Percentiles rank a stretch among this genome's conserved stretches.
Conservation (phyloP, 2,329 filamentous ascomycete genomes). For the Calonectria pteridis region DNA sequence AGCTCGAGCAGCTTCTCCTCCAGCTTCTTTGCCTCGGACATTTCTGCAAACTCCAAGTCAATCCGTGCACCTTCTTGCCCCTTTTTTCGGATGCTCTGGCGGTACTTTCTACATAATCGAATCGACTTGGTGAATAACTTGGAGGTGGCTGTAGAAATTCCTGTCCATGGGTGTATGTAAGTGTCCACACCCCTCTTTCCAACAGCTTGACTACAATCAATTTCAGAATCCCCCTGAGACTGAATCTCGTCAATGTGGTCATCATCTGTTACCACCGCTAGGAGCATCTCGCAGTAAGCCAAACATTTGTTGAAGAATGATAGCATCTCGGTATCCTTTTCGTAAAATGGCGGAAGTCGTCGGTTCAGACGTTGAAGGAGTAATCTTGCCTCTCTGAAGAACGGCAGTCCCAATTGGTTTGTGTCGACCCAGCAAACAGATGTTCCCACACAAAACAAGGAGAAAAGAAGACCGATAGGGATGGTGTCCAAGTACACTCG, state of each 20-base stretch:
- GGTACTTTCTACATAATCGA: slow-evolving; percentile 51
- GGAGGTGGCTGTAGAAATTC: slow-evolving; percentile 50
- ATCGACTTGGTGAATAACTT: slow-evolving; percentile 52
- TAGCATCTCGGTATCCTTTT: slow-evolving; percentile 46
- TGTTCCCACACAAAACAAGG: slow-evolving; percentile 56
- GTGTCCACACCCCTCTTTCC: slow-evolving; percentile 30
- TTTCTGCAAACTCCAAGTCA: slow-evolving; percentile 39
- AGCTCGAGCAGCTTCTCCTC: slow-evolving; percentile 51
- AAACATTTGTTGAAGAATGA: slow-evolving; percentile 55
- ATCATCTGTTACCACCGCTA: slow-evolving; percentile 52
- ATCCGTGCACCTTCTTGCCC: slow-evolving; percentile 46
- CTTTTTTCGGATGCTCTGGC: slow-evolving; percentile 37
- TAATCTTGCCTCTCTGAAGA: slow-evolving; percentile 46
- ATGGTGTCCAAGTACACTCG: slow-evolving; percentile 37
- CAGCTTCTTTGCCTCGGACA: slow-evolving; percentile 46
- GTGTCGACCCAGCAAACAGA: slow-evolving; percentile 57
- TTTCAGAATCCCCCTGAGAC: neutral
- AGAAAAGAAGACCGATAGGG: slow-evolving; percentile 52
- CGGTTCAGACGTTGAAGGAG: slow-evolving; percentile 45
- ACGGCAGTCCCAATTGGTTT: slow-evolving; percentile 48
- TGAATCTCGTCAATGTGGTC: neutral
- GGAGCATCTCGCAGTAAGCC: slow-evolving; percentile 57
- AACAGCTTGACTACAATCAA: neutral
- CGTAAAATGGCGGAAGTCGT: slow-evolving; percentile 24
- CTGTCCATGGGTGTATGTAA: slow-evolving; percentile 54